Conservation (phyloP, 805 yeast species). For the Saccharomycopsis olivae region DNA sequence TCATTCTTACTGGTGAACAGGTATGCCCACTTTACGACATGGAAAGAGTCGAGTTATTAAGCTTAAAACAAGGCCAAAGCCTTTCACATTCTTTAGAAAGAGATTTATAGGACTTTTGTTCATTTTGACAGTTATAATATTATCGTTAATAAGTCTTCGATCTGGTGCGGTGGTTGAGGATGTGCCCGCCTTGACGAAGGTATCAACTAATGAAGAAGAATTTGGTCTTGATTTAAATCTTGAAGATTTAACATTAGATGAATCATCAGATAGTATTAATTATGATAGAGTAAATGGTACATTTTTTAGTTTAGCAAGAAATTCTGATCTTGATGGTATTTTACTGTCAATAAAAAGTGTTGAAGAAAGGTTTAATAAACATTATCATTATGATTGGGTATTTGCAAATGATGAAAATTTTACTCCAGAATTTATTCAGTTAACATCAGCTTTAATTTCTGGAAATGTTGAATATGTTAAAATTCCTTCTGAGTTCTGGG, state of each 20-base stretch:
- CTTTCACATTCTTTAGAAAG: too few relatives aligned
- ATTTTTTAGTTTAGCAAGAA: slow-evolving; percentile 70
- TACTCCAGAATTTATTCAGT: slow-evolving; percentile 27
- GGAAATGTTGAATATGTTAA: slow-evolving; percentile 33
- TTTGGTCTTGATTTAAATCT: background rate
- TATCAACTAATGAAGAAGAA: background rate
- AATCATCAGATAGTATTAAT: too few relatives aligned
- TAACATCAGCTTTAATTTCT: slow-evolving; percentile 27
- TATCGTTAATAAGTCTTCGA: too few relatives aligned
- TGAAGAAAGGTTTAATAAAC: slow-evolving; percentile 80
- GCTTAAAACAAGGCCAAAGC: too few relatives aligned
- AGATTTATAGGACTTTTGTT: too few relatives aligned
- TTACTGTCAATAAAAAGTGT: slow-evolving; percentile 58
- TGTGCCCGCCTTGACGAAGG: too few relatives aligned
- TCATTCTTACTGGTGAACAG: too few relatives aligned
- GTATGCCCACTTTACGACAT: too few relatives aligned
- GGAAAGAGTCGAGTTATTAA: too few relatives aligned
- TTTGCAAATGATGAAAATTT: slow-evolving; percentile 44
- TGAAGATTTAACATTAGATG: too few relatives aligned
- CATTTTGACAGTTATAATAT: too few relatives aligned
- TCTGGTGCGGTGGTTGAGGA: too few relatives aligned
- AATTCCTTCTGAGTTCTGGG: slow-evolving; percentile 38
- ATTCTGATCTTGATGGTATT: slow-evolving; percentile 52
- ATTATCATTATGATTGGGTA: slow-evolving; percentile 87
- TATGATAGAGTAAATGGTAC: slow-evolving; percentile 57